Evolutionary conservation across 2,329 filamentous ascomycete species (phyloP).

Genomic region (Alternaria sp.): DNA sequence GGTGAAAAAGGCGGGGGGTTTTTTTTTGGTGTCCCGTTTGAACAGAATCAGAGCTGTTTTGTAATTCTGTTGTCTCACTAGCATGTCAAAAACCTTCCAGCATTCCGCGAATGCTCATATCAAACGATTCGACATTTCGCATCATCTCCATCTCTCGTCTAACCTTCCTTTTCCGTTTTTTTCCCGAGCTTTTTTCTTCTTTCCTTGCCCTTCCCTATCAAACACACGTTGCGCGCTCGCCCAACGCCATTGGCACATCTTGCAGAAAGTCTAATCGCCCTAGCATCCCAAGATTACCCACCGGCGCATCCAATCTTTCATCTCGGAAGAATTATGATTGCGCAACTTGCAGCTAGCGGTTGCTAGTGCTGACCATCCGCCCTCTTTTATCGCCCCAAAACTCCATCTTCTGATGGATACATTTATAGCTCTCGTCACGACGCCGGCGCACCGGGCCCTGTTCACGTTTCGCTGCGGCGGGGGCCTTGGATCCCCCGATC

Average conservation of each 20-base stretch:
- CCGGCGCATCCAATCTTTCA: background rate
- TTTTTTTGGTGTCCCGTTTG: background rate
- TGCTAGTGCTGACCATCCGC: slow-evolving; percentile 16
- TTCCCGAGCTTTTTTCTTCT: background rate
- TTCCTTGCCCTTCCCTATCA: background rate
- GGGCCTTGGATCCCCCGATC: slow-evolving; percentile 10
- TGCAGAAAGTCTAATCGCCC: slow-evolving; percentile 9
- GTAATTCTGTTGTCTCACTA: slow-evolving; percentile 7
- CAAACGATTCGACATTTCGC: slow-evolving; percentile 4
- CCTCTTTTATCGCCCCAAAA: background rate
- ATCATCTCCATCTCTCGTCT: slow-evolving; percentile 5
- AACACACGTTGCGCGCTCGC: slow-evolving; percentile 3
- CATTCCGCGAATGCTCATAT: slow-evolving; percentile 8
- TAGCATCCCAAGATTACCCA: slow-evolving; percentile 4
- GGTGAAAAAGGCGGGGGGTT: slow-evolving; percentile 2
- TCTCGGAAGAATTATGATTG: slow-evolving; percentile 8
- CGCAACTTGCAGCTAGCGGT: slow-evolving; percentile 12
- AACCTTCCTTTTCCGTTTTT: background rate
- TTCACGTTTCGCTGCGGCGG: slow-evolving; percentile 1
- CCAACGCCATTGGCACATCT: slow-evolving; percentile 13
- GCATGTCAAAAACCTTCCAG: slow-evolving; percentile 6
- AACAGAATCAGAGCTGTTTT: slow-evolving; percentile 1
- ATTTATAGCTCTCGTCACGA: slow-evolving; percentile 1
- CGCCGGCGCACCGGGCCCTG: background rate
- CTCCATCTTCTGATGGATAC: slow-evolving; percentile 10